Conservation (phyloP, 108 stramenopile species). For the Fistulifera pelliculosa region DNA sequence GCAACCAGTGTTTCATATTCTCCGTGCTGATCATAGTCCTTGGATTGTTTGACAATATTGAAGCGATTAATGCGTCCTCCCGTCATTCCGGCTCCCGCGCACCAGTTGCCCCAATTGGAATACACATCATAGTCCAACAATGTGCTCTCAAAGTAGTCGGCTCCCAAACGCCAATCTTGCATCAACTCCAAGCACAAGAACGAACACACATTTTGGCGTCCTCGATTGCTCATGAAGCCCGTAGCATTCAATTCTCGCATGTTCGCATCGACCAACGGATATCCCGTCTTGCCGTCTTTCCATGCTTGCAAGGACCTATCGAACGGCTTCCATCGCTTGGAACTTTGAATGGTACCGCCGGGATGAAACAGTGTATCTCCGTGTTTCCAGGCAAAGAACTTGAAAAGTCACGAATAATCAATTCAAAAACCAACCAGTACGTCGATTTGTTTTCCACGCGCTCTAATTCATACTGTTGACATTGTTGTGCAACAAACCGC, state of each 20-base stretch:
- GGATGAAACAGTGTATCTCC: constrained; percentile 77
- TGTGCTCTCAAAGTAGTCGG: constrained; percentile 84
- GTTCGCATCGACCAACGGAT: constrained; percentile 95
- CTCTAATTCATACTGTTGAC: constrained; percentile 73
- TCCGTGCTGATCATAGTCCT: constrained; percentile 91
- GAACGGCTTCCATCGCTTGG: constrained; percentile 56
- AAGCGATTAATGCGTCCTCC: constrained; percentile 89
- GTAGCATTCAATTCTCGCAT: constrained; percentile 94
- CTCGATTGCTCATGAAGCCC: constrained; percentile 97
- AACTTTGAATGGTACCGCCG: constrained; percentile 60
- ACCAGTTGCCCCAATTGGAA: constrained; percentile 96
- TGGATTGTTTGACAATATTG: constrained; percentile 92
- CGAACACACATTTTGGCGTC: constrained; percentile 93
- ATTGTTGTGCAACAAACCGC: constrained; percentile 71
- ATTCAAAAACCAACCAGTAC: constrained; percentile 96
- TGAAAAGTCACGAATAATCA: constrained; percentile 95
- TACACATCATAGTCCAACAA: constrained; percentile 94
- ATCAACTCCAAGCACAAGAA: constrained; percentile 90
- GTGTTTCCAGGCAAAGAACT: constrained; percentile 84
- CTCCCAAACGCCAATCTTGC: constrained; percentile 95
- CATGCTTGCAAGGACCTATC: constrained; percentile 50
- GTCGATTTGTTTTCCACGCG: constrained; percentile 89
- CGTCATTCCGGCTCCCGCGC: constrained; percentile 82
- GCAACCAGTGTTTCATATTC: constrained; percentile 94
- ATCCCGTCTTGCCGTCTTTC: constrained; percentile 81